Evolutionary conservation across 306 rosid species (phyloP).

Genomic region (Potentilla sterilis): DNA sequence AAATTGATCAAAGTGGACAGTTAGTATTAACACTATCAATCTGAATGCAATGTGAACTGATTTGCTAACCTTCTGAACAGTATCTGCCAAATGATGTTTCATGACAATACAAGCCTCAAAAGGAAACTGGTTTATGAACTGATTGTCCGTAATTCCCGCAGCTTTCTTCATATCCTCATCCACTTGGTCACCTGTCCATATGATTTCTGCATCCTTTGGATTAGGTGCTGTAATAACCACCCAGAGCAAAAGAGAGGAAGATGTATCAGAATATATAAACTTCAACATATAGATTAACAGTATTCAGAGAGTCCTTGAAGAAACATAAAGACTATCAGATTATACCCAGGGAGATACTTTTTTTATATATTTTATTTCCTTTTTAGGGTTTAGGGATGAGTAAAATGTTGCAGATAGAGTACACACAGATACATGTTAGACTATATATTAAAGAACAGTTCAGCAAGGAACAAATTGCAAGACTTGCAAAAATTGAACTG

Average conservation of each 20-base stretch:
- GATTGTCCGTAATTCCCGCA: conserved; percentile 71
- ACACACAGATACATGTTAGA: not conserved
- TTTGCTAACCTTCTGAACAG: conserved; percentile 72
- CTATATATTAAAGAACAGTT: not conserved
- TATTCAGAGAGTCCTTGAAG: not conserved
- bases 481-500: conserved; percentile 11
- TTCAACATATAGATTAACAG: not conserved
- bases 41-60: conserved; percentile 11
- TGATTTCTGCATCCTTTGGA: conserved; percentile 81
- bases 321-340: not conserved
- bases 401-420: not conserved
- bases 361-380: too few species aligned
- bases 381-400: too few species aligned
- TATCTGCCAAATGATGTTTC: conserved; percentile 97
- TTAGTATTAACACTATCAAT: not conserved
- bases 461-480: conserved; percentile 9
- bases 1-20: not conserved
- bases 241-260: conserved; percentile 14
- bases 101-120: conserved; percentile 94
- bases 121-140: conserved; percentile 84
- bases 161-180: conserved; percentile 84
- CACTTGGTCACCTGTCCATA: conserved; percentile 84
- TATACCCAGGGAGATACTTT: not conserved
- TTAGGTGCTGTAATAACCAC: conserved; percentile 56
- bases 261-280: conserved; percentile 26